Evolutionary conservation across 1,284 basidiomycete species (phyloP), one percentile per base, ranked within the genome.

Genomic region (Ceratobasidium sp.): DNA sequence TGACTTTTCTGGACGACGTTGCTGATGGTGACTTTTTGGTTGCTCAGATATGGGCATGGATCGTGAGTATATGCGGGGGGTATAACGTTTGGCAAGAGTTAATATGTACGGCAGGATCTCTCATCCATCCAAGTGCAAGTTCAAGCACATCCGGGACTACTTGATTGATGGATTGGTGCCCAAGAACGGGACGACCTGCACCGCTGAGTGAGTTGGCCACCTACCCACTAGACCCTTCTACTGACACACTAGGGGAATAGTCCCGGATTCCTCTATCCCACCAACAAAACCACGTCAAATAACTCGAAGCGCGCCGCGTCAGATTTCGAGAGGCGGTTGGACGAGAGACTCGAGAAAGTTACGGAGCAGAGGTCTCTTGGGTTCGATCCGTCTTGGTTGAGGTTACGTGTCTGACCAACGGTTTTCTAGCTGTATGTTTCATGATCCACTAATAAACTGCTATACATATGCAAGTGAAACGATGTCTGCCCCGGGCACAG

Each of bases 91-190:
- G 3, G 11, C 26, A 6, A 17, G 7, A 35, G 13, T 28, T 23
- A 20, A 23, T 35, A 5, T 17, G 20, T 13, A 17, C 1, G 17
- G n/a, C 26, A 71, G 68, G 1, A 45, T 69, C 35, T 77, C 80
- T 1, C 80, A 81, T 17, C 80, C 81, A 2, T 79, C 78, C 0
- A 60, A 80, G 20, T 81, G 81, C 54, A 79, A 79, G 7, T 77
- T 76, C 8, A 79, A 79, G 51, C 37, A 61, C 3, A 67, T 78
- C 3, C 77, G 78, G 5, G 42, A 69, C 28, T 81, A 81, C 69
- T 79, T 81, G 65, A 31, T 80, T 35, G 67, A 80, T 33, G 80
- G 80, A 17, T 39, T 26, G n/a, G 76, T 81, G 0, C 81, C 81
- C 7, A 58, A 60, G 28, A 61, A 73, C 23, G 76, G 77, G 35